Evolutionary conservation across 164 flowering plant genomes (phyloP), one percentile per base, ranked within the genome.

Genomic region (Cinnamomum chago): DNA sequence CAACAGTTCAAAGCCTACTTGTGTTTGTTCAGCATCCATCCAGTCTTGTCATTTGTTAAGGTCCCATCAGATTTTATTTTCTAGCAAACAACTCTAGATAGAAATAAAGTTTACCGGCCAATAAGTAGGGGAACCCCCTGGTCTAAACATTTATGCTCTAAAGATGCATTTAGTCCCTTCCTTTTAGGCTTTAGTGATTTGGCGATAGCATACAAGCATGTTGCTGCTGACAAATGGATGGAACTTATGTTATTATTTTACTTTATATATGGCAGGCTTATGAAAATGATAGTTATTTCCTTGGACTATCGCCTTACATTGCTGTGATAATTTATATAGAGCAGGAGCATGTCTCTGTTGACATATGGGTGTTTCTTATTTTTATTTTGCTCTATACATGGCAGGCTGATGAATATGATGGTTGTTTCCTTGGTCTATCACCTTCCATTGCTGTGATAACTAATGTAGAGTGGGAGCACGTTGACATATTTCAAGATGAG

Each of bases 401-500:
- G 50, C 75, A 86, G 88, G 88, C 87, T 62, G 87, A 86, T 81
- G 88, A 86, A 81, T 86, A 84, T 76, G 87, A 86, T 76, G 72
- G 78, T 40, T 83, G 85, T 79, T 86, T 86, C 76, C 82, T 84
- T 30, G 80, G 75, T 55, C 72, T 86, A 70, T 80, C 79, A 25
- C 89, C 89, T 67, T 76, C 67, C 40, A 62, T 86, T 66, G 82
- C 83, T 50, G 85, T 86, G 50, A 75, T 84, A 20, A 84, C 87
- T 51, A 86, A 82, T 83, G 74, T 86, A 33, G 89, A 86, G 33
- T 83, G 87, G 89, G 89, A 86, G 80, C 89, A 86, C 73, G 89
- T 83, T 65, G 87, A 86, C 72, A 71, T 80, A 35, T 84, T 84
- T 78, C 74, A 68, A 74, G 76, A 86, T 66, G 84, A 84, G 87